Conservation (phyloP, 148 eudicot genomes). For the Spergularia bocconei region DNA sequence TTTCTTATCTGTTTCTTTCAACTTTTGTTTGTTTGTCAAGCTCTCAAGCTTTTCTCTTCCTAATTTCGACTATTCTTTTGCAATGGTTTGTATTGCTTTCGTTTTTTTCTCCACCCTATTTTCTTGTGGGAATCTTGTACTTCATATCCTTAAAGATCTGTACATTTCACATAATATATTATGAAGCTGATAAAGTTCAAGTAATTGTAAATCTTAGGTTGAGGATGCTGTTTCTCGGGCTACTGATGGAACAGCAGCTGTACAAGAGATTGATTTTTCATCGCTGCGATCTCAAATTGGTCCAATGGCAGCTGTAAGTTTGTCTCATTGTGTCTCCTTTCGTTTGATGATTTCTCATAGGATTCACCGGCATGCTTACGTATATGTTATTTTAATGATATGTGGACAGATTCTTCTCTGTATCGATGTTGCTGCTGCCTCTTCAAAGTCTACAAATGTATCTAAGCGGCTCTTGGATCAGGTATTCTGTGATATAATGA, state of each 20-base stretch:
- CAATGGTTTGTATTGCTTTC: background rate
- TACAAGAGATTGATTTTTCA: conserved; percentile 81
- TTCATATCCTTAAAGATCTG: background rate
- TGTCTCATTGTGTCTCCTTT: background rate
- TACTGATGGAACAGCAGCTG: conserved; percentile 59
- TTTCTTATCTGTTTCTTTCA: too few relatives aligned
- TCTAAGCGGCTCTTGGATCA: conserved; percentile 80
- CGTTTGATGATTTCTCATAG: background rate
- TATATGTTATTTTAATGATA: background rate
- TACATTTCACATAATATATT: background rate
- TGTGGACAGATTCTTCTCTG: conserved; percentile 77
- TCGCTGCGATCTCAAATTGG: conserved; percentile 80
- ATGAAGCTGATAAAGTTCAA: conserved; percentile 6
- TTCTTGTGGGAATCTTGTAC: background rate
- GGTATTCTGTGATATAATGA: conserved; percentile 37
- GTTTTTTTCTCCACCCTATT: background rate
- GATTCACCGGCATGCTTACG: background rate
- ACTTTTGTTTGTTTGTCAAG: too few relatives aligned
- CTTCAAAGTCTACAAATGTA: conserved; percentile 59
- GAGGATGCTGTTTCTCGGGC: conserved; percentile 91
- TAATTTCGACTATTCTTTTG: too few relatives aligned
- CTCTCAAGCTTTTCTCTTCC: too few relatives aligned
- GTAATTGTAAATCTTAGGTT: conserved; percentile 42
- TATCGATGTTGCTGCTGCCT: conserved; percentile 86
- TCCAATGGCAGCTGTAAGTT: conserved; percentile 78